Base-by-base conservation (phyloP, 2,329 filamentous ascomycete genomes). In the Sporothrix inflata region DNA sequence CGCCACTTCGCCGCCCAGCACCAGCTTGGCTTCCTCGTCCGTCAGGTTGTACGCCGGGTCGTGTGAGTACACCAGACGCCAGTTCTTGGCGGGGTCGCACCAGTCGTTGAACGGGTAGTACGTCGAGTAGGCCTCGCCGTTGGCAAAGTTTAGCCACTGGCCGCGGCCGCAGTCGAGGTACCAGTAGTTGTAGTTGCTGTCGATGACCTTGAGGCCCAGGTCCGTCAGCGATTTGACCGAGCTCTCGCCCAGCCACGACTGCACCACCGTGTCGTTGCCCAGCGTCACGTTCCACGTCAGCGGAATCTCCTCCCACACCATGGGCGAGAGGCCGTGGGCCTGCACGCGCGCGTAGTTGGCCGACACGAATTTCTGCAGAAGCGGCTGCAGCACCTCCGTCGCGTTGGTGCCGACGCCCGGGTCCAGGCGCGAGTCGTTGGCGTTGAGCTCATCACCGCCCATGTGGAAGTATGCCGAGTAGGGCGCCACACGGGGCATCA, bases 291-390 rank as follows among this genome's bases (percentile, higher is more conserved):
- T 92, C 91, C 93, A 97, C 30, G 90, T 85, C 11, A 92, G 83
- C 0, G 93, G 84, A 85, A 96, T 94, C 80, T 97, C 94, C 80
- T 97, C 93, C 94, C 94, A 97, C 0, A 94, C 92, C 27, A 97
- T 83, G 0, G 94, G 93, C 5, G 86, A 87, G 69, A 97, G 82
- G 4, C 91, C 91, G 6, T 86, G 84, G 57, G 85, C 82, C 61
- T 88, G 84, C 53, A 96, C 84, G 61, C 90, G 88, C 40, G 81
- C 84, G 79, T 94, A 92, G 77, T 90, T 90, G 75, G 87, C 86
- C 79, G 92, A 87, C 74, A 97, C 84, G 78, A 97, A 94, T 72
- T 86, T 88, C 79, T 97, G 93, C 79, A 97, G 86, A 27, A 96
- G 85, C 1, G 94, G 92, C 78, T 88, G 86, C 49, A 97, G 83